Evolutionary conservation across 257 asterid genomes (phyloP).

Genomic region (Solanum chiquidenum): DNA sequence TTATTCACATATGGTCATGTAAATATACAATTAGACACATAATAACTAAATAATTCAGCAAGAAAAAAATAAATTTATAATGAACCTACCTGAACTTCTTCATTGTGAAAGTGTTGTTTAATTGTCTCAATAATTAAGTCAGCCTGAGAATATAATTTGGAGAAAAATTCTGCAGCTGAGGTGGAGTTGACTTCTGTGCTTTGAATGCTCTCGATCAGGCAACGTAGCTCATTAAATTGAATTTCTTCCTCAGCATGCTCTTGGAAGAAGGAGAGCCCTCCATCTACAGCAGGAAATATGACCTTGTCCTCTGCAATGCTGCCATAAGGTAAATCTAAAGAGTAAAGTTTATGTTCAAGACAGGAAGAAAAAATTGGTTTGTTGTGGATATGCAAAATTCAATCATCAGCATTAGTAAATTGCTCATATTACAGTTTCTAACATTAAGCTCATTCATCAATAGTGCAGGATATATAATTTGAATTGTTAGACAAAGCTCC

Average conservation of each 20-base stretch:
- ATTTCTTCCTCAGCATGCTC: conserved; percentile 40
- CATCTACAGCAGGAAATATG: conserved; percentile 40
- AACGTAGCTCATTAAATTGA: conserved; percentile 30
- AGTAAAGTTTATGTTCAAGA: background rate
- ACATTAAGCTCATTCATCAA: background rate
- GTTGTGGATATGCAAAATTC: background rate
- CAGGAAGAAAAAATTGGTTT: background rate
- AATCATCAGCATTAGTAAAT: background rate
- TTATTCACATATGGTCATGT: background rate
- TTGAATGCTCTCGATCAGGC: conserved; percentile 32
- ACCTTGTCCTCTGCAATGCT: conserved; percentile 41
- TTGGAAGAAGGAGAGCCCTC: conserved; percentile 27
- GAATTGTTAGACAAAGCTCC: background rate
- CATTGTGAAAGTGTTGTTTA: conserved; percentile 25
- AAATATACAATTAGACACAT: background rate
- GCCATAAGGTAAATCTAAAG: background rate
- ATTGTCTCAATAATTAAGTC: conserved; percentile 34
- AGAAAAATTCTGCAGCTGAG: conserved; percentile 31
- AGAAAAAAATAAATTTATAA: background rate
- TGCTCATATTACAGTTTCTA: background rate
- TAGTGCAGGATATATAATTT: background rate
- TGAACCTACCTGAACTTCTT: conserved; percentile 31
- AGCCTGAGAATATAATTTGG: conserved; percentile 34
- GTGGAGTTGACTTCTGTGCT: conserved; percentile 28
- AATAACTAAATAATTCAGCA: background rate